These are phyloP conservation scores for Oemleria cerasiformis DNA, from an alignment of 306 rosid genomes.

Conservation along the genomic window DNA sequence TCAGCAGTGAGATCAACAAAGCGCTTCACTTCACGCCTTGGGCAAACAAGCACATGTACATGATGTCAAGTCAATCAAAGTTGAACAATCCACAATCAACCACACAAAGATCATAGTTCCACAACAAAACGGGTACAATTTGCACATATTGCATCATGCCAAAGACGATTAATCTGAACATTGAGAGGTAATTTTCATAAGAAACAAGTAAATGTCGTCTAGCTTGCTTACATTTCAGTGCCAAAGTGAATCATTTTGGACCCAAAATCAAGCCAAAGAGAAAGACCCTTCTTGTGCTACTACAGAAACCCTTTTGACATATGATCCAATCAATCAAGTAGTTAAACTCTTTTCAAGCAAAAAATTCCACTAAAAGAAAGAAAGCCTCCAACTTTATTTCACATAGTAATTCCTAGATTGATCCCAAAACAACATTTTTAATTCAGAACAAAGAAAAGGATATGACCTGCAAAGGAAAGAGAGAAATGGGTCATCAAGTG, in stretches of 20 bases:
- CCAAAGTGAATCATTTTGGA: neutral
- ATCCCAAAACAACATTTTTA: conserved; percentile 16
- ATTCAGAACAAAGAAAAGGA: conserved; percentile 51
- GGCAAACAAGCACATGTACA: conserved; percentile 86
- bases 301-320: neutral
- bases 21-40: conserved; percentile 93
- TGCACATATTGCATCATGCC: neutral
- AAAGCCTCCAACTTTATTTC: conserved; percentile 5
- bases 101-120: neutral
- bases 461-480: conserved; percentile 76
- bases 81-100: neutral
- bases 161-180: neutral
- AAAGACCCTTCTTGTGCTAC: neutral
- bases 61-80: conserved; percentile 56
- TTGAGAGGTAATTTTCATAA: neutral
- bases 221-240: neutral
- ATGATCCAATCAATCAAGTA: conserved; percentile 9
- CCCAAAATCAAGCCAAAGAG: neutral
- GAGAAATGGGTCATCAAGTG: conserved; percentile 21
- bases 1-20: conserved; percentile 75
- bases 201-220: neutral
- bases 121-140: conserved; percentile 11
- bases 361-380: neutral
- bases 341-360: conserved; percentile 7
- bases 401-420: neutral